Evolutionary conservation across 2,329 filamentous ascomycete genomes (phyloP).

Genomic region (Tothia fuscella): DNA sequence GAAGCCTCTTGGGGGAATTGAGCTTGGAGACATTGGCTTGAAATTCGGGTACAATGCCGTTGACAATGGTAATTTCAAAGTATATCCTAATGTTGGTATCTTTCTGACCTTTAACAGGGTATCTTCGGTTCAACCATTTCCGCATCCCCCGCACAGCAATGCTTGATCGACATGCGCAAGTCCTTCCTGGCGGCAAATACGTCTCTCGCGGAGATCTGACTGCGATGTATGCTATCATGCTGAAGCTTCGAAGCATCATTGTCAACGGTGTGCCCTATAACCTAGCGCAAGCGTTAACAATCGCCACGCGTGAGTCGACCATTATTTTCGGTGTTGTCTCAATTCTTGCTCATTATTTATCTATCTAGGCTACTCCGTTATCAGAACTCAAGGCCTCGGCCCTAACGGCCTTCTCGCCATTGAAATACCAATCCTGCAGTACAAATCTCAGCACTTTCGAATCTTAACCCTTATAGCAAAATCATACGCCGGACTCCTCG

Average conservation of each 20-base stretch:
- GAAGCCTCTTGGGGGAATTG: slow-evolving; percentile 34
- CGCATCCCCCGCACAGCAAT: slow-evolving; percentile 37
- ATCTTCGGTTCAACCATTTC: slow-evolving; percentile 39
- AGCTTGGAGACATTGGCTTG: slow-evolving; percentile 42
- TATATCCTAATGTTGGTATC: too few species aligned
- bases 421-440: slow-evolving; percentile 39
- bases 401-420: slow-evolving; percentile 33
- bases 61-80: too few species aligned
- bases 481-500: slow-evolving; percentile 37
- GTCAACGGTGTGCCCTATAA: slow-evolving; percentile 40
- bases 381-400: slow-evolving; percentile 36
- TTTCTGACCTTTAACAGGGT: slow-evolving; percentile 44
- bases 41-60: slow-evolving; percentile 31
- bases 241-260: slow-evolving; percentile 34
- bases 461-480: slow-evolving; percentile 42
- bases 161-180: slow-evolving; percentile 36
- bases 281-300: slow-evolving; percentile 40
- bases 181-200: slow-evolving; percentile 34
- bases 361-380: slow-evolving; percentile 39
- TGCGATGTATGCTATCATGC: slow-evolving; percentile 39
- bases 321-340: too few species aligned
- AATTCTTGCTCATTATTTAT: too few species aligned
- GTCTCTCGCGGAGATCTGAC: slow-evolving; percentile 35
- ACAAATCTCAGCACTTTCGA: slow-evolving; percentile 42
- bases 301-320: too few species aligned